Conservation (phyloP, 169 alveolate species). For the Cryptosporidium ryanae region DNA sequence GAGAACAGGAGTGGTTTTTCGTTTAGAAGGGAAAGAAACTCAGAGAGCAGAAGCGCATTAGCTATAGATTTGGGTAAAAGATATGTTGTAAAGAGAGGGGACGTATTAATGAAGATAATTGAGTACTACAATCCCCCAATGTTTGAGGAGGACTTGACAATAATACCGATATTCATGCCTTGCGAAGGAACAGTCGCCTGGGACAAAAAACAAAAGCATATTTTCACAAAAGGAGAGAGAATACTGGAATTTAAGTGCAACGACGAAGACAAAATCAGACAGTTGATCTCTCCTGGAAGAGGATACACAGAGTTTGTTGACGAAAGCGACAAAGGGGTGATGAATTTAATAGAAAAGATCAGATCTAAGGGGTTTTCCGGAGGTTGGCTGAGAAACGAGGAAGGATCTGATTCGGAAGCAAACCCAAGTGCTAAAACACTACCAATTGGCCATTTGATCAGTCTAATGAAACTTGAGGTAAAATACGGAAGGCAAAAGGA, state of each 20-base stretch:
- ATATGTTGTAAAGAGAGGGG: conserved; percentile 24
- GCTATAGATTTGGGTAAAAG: not conserved
- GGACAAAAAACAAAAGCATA: conserved; percentile 40
- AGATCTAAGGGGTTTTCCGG: not conserved
- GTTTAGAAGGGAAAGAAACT: no score
- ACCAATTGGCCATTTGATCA: conserved; percentile 8
- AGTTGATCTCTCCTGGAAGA: conserved; percentile 44
- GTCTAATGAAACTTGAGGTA: conserved; percentile 21
- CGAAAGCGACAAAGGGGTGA: not conserved
- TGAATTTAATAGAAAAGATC: not conserved
- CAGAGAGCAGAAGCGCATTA: not conserved
- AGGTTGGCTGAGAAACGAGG: no score
- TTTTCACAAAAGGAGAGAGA: conserved; percentile 49
- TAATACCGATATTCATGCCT: conserved; percentile 64
- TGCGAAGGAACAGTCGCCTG: conserved; percentile 48
- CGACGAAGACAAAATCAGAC: not conserved
- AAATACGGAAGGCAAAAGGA: not conserved
- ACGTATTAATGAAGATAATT: conserved; percentile 14
- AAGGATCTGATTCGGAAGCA: not conserved
- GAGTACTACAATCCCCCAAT: conserved; percentile 51
- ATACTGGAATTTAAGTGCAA: conserved; percentile 29
- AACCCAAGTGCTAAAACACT: not conserved
- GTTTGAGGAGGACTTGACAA: conserved; percentile 18
- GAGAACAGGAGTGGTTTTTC: no score
- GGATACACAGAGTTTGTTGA: conserved; percentile 34